A percentile compares a stretch with the other conserved stretches of the same genome.
Conservation (phyloP, 1,284 basidiomycete genomes). For the Cryptococcus wingfieldii region DNA sequence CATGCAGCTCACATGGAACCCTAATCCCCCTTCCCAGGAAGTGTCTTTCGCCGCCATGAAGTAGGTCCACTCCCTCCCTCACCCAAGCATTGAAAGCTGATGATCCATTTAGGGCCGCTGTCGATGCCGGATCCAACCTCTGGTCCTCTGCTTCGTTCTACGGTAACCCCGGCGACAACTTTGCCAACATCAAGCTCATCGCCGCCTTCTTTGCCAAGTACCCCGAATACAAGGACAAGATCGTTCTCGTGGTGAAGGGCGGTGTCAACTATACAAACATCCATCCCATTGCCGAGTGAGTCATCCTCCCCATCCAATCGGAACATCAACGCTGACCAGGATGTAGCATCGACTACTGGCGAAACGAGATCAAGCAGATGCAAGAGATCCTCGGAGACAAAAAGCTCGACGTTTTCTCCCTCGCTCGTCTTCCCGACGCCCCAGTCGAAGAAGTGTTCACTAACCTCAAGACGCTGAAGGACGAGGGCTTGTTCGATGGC, state of each 20-base stretch:
- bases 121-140: conserved; percentile 54
- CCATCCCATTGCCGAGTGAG: background rate
- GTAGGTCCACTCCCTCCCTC: conserved; percentile 13
- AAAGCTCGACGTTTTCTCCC: conserved; percentile 52
- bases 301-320: background rate
- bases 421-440: conserved; percentile 12
- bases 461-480: conserved; percentile 17
- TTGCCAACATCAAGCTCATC: conserved; percentile 42
- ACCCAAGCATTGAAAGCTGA: background rate
- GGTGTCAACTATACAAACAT: conserved; percentile 28
- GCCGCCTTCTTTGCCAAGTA: conserved; percentile 48
- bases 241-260: conserved; percentile 55
- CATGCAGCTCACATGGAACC: conserved; percentile 57
- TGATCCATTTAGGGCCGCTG: conserved; percentile 45
- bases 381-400: conserved; percentile 50
- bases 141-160: conserved; percentile 48
- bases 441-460: conserved; percentile 18
- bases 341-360: conserved; percentile 44
- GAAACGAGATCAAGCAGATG: conserved; percentile 49
- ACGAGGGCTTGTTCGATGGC: conserved; percentile 29
- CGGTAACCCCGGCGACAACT: conserved; percentile 25
- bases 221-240: conserved; percentile 55
- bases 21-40: conserved; percentile 54
- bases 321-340: background rate
- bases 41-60: conserved; percentile 61